Evolutionary conservation across 2,329 filamentous ascomycete genomes (phyloP).

Genomic region (Alternaria novae-zelandiae): DNA sequence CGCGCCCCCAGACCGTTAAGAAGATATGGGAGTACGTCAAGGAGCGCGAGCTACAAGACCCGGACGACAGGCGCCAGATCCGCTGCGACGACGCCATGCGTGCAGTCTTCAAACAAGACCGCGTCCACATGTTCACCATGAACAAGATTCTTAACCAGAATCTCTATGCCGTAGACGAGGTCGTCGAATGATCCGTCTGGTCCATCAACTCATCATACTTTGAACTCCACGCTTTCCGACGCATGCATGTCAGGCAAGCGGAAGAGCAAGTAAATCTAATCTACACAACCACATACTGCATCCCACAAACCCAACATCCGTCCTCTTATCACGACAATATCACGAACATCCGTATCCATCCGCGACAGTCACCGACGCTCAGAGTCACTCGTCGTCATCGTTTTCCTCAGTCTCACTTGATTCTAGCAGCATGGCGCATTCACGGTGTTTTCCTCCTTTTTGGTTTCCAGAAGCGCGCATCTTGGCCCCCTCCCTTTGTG

Average conservation of each 20-base stretch:
- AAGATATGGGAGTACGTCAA: constrained; percentile 97
- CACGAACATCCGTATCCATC: not conserved
- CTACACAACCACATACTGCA: not conserved
- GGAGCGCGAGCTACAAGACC: constrained; percentile 84
- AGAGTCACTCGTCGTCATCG: not conserved
- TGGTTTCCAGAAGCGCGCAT: constrained; percentile 1
- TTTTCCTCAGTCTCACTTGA: not conserved
- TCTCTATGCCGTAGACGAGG: constrained; percentile 81
- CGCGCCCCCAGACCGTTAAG: constrained; percentile 94
- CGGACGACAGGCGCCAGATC: constrained; percentile 89
- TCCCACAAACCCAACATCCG: not conserved
- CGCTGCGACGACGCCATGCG: constrained; percentile 90
- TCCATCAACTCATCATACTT: not conserved
- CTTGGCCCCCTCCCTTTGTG: not conserved
- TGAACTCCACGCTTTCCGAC: not conserved
- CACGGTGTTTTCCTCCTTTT: constrained; percentile 2
- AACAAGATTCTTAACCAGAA: constrained; percentile 94
- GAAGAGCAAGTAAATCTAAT: not conserved
- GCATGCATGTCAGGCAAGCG: not conserved
- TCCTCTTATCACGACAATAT: constrained; percentile 4
- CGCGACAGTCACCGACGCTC: not conserved
- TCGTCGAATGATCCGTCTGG: constrained; percentile 5
- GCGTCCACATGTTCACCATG: constrained; percentile 99
- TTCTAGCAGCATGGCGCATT: constrained; percentile 22
- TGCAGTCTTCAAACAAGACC: constrained; percentile 87